Evolutionary conservation across 2,329 filamentous ascomycete species (phyloP).

Genomic region (Fusarium protoensiforme): DNA sequence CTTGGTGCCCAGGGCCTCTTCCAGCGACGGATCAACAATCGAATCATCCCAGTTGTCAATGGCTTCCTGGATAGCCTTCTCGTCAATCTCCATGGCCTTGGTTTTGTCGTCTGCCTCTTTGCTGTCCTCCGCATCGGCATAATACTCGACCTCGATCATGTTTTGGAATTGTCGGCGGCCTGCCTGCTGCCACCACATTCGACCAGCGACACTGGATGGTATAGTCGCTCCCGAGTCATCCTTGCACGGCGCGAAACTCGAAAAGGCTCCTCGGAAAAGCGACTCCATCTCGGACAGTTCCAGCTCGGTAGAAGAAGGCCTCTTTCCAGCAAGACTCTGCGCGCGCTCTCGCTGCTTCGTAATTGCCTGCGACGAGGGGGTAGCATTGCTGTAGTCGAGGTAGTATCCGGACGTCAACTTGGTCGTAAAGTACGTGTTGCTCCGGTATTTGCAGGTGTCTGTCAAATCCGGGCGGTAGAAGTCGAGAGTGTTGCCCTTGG

Average conservation of each 20-base stretch:
- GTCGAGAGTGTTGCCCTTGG: conserved; percentile 68
- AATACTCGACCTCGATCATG: conserved; percentile 66
- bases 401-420: conserved; percentile 75
- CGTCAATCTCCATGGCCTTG: conserved; percentile 58
- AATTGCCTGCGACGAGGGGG: conserved; percentile 63
- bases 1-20: conserved; percentile 63
- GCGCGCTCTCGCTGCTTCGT: conserved; percentile 78
- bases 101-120: conserved; percentile 48
- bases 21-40: conserved; percentile 67
- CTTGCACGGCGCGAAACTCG: conserved; percentile 80
- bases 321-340: conserved; percentile 71
- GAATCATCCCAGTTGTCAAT: conserved; percentile 70
- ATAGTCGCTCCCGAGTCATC: conserved; percentile 79
- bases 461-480: conserved; percentile 66
- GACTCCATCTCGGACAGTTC: conserved; percentile 77
- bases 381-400: conserved; percentile 75
- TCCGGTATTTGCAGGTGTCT: conserved; percentile 65
- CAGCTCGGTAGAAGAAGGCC: conserved; percentile 65
- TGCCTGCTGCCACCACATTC: conserved; percentile 81
- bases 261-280: conserved; percentile 81
- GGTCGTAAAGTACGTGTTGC: conserved; percentile 73
- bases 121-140: conserved; percentile 53
- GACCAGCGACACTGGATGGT: conserved; percentile 73
- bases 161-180: conserved; percentile 75
- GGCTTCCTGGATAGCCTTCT: conserved; percentile 62